Base-by-base conservation (phyloP, 2,329 filamentous ascomycete species). In the Aureobasidium pullulans region DNA sequence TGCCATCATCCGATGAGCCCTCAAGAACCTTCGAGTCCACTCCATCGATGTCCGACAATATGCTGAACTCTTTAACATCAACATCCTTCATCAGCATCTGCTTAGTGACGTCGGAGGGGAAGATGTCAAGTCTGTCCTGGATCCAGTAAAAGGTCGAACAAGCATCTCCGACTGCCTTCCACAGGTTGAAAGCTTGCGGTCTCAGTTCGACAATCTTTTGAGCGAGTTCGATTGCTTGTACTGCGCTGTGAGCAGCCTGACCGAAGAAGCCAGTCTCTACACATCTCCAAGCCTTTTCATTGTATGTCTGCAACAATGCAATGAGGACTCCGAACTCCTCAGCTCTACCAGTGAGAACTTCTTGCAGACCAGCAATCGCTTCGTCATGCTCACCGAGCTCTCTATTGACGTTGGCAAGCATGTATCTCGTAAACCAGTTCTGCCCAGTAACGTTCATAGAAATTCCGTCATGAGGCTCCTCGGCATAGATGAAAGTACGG, bases 371-470 rank as follows among this genome's bases (percentile, higher is more conserved):
- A 29, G 77, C 71, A 61, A 96, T 88, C 0, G 94, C 89, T 58
- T 89, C 85, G 61, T 96, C 88, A 66, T 87, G 96, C 43, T 95
- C 87, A n/a, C 90, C 91, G 49, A 97, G 80, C 69, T 97, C 93
- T 57, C 92, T 85, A 71, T 91, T 90, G 58, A 99, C 89, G 67
- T 99, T 97, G 42, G 90, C 92, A 62, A 97, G 83, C 87, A 99
- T 95, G 72, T 96, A 96, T 69, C 90, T 90, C 7, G 92, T 92
- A 71, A 96, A 99, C 94, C 94, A 99, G 9, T 84, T 88, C 65
- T 95, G 88, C 0, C 82, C 84, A 19, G 77, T 70, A 36, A 83
- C 78, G 47, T 81, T 72, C 68, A 80, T 68, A n/a, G 78, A 72
- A 0, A 81, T 72, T 1, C 80, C 78, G 31, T 83, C 79, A 63